Percentiles rank a stretch among this genome's conserved stretches.
phyloP scores from a whole-genome alignment of 345 rosid species.

The Rhizophora apiculata region DNA sequence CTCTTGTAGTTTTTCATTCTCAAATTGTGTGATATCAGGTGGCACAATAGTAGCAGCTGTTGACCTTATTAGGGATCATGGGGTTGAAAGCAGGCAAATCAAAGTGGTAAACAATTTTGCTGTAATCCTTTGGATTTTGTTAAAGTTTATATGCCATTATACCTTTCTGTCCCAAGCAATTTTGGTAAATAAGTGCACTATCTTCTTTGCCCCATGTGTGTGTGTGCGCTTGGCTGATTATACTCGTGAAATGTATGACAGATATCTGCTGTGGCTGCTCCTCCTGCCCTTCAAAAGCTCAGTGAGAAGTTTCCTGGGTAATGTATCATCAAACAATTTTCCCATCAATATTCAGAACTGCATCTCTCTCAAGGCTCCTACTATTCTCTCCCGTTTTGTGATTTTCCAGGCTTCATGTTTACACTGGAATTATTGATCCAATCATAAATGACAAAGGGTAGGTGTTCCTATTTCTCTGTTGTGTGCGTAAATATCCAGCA shows the following conservation, averaged over 20 bases:
- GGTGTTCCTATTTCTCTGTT: constrained; percentile 8
- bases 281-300: constrained; percentile 91
- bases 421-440: constrained; percentile 88
- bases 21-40: constrained; percentile 40
- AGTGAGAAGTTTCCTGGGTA: constrained; percentile 95
- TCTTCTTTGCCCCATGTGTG: not conserved
- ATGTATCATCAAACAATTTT: not conserved
- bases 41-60: constrained; percentile 84
- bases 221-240: not conserved
- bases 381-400: constrained; percentile 10
- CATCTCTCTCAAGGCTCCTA: constrained; percentile 2
- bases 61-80: constrained; percentile 62
- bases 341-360: not conserved
- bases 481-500: not conserved
- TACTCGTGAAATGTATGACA: constrained; percentile 30
- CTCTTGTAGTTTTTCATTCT: not conserved
- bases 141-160: not conserved
- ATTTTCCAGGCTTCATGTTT: constrained; percentile 77
- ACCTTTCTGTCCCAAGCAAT: too few species aligned
- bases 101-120: constrained; percentile 62
- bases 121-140: not conserved
- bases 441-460: constrained; percentile 80
- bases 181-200: too few species aligned
- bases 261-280: constrained; percentile 92
- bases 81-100: constrained; percentile 67